A percentile compares a stretch with the other conserved stretches of the same genome.
These are phyloP conservation scores for Silene noctiflora DNA, from an alignment of 179 eudicot species.

Conservation along the genomic window DNA sequence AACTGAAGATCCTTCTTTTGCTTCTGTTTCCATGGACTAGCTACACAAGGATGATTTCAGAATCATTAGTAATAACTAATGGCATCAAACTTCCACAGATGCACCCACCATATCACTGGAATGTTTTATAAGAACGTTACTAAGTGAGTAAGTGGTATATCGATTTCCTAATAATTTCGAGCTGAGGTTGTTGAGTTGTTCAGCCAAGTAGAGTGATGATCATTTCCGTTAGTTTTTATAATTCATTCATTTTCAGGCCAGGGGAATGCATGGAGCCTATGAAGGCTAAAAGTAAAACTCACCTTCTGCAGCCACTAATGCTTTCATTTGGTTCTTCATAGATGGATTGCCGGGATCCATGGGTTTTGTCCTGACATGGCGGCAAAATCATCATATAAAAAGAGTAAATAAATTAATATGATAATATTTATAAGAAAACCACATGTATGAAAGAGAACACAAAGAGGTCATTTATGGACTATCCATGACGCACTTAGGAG, in stretches of 20 bases:
- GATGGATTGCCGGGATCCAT: constrained; percentile 74
- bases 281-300: constrained; percentile 28
- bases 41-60: constrained; percentile 37
- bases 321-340: constrained; percentile 78
- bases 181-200: background rate
- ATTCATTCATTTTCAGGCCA: background rate
- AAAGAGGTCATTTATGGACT: background rate
- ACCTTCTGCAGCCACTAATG: constrained; percentile 84
- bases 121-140: background rate
- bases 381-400: constrained; percentile 10
- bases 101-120: background rate
- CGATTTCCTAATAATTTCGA: background rate
- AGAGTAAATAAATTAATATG: constrained; percentile 8
- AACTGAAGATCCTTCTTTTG: constrained; percentile 69
- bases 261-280: background rate
- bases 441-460: background rate
- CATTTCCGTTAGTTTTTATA: background rate
- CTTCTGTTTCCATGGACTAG: constrained; percentile 66
- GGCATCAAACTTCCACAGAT: background rate
- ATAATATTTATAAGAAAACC: background rate
- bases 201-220: background rate
- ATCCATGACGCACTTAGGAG: background rate
- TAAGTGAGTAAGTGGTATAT: background rate
- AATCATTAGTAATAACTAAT: constrained; percentile 17
- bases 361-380: constrained; percentile 59